These are phyloP conservation scores for Botrytis squamosa DNA, from an alignment of 2,329 filamentous ascomycete genomes.

Conservation along the genomic window DNA sequence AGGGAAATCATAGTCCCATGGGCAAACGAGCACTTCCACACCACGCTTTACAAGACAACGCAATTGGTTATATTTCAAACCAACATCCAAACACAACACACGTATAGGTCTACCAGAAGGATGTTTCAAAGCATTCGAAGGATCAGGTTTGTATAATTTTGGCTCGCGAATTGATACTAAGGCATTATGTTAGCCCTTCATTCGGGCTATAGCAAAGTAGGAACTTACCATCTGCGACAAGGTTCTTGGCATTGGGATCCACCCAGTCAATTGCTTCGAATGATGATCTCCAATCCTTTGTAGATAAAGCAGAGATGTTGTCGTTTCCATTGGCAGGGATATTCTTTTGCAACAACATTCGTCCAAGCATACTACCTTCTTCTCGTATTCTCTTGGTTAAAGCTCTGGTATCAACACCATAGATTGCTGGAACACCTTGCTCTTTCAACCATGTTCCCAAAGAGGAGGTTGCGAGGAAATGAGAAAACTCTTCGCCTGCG, in stretches of 20 bases:
- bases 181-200: constrained; percentile 43
- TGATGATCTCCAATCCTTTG: constrained; percentile 48
- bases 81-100: constrained; percentile 91
- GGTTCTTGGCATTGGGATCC: constrained; percentile 88
- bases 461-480: constrained; percentile 87
- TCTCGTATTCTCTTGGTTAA: constrained; percentile 93
- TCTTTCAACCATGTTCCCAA: constrained; percentile 95
- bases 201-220: constrained; percentile 26
- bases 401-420: constrained; percentile 89
- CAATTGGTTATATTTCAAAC: constrained; percentile 97
- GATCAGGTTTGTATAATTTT: constrained; percentile 77
- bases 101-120: constrained; percentile 84
- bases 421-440: constrained; percentile 89
- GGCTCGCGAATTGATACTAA: constrained; percentile 86
- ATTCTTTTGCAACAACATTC: constrained; percentile 73
- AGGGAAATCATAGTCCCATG: constrained; percentile 93
- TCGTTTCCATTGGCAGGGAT: constrained; percentile 47
- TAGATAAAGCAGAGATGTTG: constrained; percentile 42
- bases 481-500: constrained; percentile 91
- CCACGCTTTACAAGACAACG: constrained; percentile 88
- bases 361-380: constrained; percentile 94
- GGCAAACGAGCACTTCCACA: constrained; percentile 90
- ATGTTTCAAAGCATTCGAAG: constrained; percentile 73
- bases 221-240: constrained; percentile 87
- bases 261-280: constrained; percentile 87